Evolutionary conservation across 2,329 filamentous ascomycete genomes (phyloP), one percentile per base, ranked within the genome.

Genomic region (Rutstroemia sp.): DNA sequence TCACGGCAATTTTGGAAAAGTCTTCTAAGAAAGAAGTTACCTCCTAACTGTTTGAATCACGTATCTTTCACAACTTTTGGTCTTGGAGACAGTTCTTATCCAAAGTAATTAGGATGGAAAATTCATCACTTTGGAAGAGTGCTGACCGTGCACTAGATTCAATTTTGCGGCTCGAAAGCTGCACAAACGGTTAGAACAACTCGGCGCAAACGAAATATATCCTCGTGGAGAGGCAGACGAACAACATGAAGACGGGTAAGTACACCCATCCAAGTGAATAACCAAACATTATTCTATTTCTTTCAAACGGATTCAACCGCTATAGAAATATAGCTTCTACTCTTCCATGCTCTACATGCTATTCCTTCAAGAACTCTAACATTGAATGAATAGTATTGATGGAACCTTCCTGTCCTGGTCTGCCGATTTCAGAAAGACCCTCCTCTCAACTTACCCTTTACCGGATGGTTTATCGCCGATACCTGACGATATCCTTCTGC

Each of bases 81-180:
- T 0, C 78, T 97, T 1, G 94, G 94, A 0, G 94, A 99, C 71
- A 96, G 88, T 67, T 95, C 92, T 1, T 99, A 99, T 76, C 80
- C 87, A 56, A 92, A 95, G 86, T 94, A 76, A 62, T 80, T 69
- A 56, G 23, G 38, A 47, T 36, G 38, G 4, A 38, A 48, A 16
- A 5, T 5, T 30, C 10, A 34, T 40, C 40, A n/a, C 21, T 9
- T 7, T 16, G 0, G 10, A 21, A 16, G 23, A 21, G 7, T 3
- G 36, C 3, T 17, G 23, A 40, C 5, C 1, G 5, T 4, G 10
- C 36, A n/a, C 14, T 59, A 92, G 88, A 67, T 96, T 90, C 72
- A 99, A 99, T 73, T 96, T 89, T 83, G 91, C 92, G 17, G 88
- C 88, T 47, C 82, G 91, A 50, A 95, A 96, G 72, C 77, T 99